Percentiles rank a stretch among this genome's conserved stretches.
Conservation (phyloP, 2,329 filamentous ascomycete species). For the Cryphonectria naterciae region DNA sequence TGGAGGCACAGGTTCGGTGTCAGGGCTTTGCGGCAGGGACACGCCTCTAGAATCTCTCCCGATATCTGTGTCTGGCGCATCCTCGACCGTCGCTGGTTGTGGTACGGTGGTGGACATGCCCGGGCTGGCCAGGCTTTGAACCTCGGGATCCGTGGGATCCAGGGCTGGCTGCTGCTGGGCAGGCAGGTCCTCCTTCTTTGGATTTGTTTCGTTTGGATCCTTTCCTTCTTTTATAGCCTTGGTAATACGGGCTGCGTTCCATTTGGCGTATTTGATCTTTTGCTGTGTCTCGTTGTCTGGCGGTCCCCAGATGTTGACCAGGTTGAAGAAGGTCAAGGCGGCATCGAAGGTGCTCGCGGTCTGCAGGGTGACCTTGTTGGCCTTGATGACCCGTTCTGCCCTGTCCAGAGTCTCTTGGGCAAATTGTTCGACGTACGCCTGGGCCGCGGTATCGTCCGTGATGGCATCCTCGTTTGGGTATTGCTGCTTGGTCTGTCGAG, state of each 20-base stretch:
- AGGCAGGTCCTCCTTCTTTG: slow-evolving; percentile 60
- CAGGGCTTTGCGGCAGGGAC: slow-evolving; percentile 43
- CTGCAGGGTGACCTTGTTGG: slow-evolving; percentile 85
- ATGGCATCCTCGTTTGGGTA: slow-evolving; percentile 82
- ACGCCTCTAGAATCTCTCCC: slow-evolving; percentile 39
- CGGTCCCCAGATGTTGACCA: slow-evolving; percentile 81
- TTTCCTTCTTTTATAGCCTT: slow-evolving; percentile 89
- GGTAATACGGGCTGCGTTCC: slow-evolving; percentile 87
- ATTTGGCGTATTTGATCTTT: slow-evolving; percentile 97
- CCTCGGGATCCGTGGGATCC: slow-evolving; percentile 69
- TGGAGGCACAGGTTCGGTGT: slow-evolving; percentile 36
- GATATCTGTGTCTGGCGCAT: slow-evolving; percentile 52
- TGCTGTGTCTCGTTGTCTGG: slow-evolving; percentile 75
- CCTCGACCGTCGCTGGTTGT: slow-evolving; percentile 55
- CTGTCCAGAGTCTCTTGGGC: slow-evolving; percentile 84
- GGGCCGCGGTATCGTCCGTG: slow-evolving; percentile 80
- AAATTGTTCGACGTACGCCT: slow-evolving; percentile 94
- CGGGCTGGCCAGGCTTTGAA: slow-evolving; percentile 53
- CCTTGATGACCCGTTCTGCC: slow-evolving; percentile 79
- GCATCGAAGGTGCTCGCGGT: slow-evolving; percentile 94
- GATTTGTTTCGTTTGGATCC: slow-evolving; percentile 91
- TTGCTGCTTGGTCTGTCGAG: slow-evolving; percentile 66
- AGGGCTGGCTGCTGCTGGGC: slow-evolving; percentile 51
- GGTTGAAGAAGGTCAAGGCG: slow-evolving; percentile 87
- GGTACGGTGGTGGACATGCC: slow-evolving; percentile 31